Evolutionary conservation across 495 filamentous ascomycete species (phyloP).

Genomic region (Tuber brumale): DNA sequence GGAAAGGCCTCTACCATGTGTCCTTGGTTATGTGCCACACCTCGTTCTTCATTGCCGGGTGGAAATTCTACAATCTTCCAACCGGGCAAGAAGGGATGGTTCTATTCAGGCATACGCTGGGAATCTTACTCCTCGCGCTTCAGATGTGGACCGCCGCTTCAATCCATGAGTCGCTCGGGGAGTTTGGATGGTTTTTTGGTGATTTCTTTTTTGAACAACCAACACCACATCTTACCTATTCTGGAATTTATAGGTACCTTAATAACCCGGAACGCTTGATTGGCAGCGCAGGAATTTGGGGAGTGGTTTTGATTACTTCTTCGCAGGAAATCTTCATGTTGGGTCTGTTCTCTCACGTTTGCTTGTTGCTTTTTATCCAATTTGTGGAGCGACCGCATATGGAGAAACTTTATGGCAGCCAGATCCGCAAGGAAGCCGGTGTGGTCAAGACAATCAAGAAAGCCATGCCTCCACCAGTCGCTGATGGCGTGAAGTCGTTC

Average conservation of each 20-base stretch:
- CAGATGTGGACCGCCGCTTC: slow-evolving; percentile 90
- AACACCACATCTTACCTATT: slow-evolving; percentile 81
- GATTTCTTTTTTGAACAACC: slow-evolving; percentile 93
- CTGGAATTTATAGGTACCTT: slow-evolving; percentile 92
- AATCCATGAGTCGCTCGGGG: slow-evolving; percentile 92
- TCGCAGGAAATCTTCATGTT: slow-evolving; percentile 75
- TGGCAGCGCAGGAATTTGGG: slow-evolving; percentile 93
- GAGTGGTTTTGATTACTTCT: slow-evolving; percentile 83
- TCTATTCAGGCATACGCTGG: slow-evolving; percentile 78
- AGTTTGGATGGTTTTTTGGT: slow-evolving; percentile 99
- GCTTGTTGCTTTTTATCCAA: slow-evolving; percentile 81
- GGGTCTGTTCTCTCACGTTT: slow-evolving; percentile 74
- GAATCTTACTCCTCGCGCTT: slow-evolving; percentile 69
- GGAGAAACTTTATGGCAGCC: slow-evolving; percentile 90
- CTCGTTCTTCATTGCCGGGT: slow-evolving; percentile 82
- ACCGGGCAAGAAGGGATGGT: slow-evolving; percentile 74
- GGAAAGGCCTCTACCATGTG: slow-evolving; percentile 93
- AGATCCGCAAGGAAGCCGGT: slow-evolving; percentile 77
- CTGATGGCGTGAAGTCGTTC: slow-evolving; percentile 54
- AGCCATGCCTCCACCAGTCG: slow-evolving; percentile 73
- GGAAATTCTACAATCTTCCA: slow-evolving; percentile 90
- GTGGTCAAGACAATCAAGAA: slow-evolving; percentile 82
- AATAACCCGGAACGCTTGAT: slow-evolving; percentile 96
- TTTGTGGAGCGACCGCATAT: slow-evolving; percentile 95
- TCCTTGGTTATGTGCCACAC: slow-evolving; percentile 83